Evolutionary conservation across 164 flowering plant genomes (phyloP).

Genomic region (Taxillus chinensis): DNA sequence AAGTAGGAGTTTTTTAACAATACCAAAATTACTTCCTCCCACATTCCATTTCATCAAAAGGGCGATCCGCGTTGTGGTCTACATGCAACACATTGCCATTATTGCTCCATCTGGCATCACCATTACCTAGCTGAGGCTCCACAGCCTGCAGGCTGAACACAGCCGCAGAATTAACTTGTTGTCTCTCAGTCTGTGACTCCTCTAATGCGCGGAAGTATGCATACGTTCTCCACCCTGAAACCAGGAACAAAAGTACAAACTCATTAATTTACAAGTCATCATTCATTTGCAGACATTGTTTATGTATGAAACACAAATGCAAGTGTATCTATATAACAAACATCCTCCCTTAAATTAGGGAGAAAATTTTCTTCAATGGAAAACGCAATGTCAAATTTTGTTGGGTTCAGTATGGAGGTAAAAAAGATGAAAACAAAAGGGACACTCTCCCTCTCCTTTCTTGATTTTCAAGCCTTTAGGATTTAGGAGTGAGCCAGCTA

Average conservation of each 20-base stretch:
- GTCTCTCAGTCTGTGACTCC: slow-evolving; percentile 18
- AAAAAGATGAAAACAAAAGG: too few species aligned
- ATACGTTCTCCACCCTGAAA: slow-evolving; percentile 55
- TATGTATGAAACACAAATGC: not conserved
- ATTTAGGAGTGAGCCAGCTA: too few species aligned
- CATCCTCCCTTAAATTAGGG: too few species aligned
- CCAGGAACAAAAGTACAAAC: not conserved
- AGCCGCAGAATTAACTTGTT: slow-evolving; percentile 7
- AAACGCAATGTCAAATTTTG: too few species aligned
- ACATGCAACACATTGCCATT: slow-evolving; percentile 2
- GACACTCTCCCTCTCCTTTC: too few species aligned
- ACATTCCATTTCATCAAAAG: slow-evolving; percentile 24
- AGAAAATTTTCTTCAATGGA: too few species aligned
- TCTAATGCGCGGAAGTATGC: slow-evolving; percentile 55
- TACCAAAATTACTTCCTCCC: not conserved
- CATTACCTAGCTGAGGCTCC: slow-evolving; percentile 15
- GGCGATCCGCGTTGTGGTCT: slow-evolving; percentile 6
- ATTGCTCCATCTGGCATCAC: not conserved
- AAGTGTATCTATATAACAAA: too few species aligned
- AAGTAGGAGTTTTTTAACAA: too few species aligned
- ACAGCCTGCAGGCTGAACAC: slow-evolving; percentile 10
- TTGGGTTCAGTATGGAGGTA: too few species aligned
- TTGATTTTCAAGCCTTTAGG: too few species aligned
- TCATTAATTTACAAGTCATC: too few species aligned
- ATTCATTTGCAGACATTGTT: not conserved